Base-by-base conservation (phyloP, 2,329 filamentous ascomycete species). In the Venturia oleaginea region DNA sequence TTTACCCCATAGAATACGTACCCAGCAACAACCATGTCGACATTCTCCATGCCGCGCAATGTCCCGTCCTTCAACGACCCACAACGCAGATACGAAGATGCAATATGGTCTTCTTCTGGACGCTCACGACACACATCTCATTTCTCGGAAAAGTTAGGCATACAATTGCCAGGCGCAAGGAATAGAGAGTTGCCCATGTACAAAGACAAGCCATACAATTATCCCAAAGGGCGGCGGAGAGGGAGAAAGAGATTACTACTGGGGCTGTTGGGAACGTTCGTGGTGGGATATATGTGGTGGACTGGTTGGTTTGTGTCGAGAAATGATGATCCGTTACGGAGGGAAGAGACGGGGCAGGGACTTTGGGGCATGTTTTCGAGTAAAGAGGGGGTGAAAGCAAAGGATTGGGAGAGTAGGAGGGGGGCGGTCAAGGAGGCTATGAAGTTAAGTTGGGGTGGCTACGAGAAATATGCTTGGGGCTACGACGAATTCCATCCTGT, bases 151-250 rank as follows among this genome's bases (percentile, higher is more conserved):
- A 32, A 59, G 19, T 10, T 38, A 40, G 59, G 59, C 22, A 60
- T 60, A 60, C 37, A 43, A 40, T 17, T 60, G 2, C 59, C 81
- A 59, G 80, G 83, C 34, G 37, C 40, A 37, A 32, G 40, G 40
- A 40, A 60, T 77, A 75, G 74, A 66, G 80, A 85, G 65, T 79
- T 99, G 67, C 94, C 94, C 57, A 92, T 97, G 89, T 99, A 99
- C 80, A 99, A 99, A 78, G 94, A 99, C 78, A 99, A 99, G 76
- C 94, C 94, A n/a, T 94, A 90, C 73, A 83, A 82, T 61, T 87
- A 90, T 70, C 81, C 84, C 54, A 78, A 81, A 40, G 84, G 84
- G 19, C 69, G 71, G 27, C 83, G 84, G 70, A 80, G 81, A 67
- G 76, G 84, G 69, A 87, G 85, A 78, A 83, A 83, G 74, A 83